A percentile compares a stretch with the other conserved stretches of the same genome.
Conservation (phyloP, 495 filamentous ascomycete species). For the Hypomontagnella submonticulosa region DNA sequence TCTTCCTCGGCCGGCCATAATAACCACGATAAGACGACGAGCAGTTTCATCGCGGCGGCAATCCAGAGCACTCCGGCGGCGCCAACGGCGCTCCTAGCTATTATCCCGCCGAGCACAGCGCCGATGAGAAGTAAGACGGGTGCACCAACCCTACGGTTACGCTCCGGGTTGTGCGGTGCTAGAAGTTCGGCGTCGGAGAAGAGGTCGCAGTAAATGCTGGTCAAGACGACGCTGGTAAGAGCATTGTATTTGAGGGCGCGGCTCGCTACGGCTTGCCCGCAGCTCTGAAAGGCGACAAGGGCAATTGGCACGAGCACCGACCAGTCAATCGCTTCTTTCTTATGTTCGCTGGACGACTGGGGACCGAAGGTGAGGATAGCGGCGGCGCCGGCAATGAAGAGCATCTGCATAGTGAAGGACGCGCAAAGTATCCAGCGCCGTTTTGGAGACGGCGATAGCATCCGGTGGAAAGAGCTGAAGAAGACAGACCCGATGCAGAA, state of each 20-base stretch:
- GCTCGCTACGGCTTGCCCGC: slow-evolving; percentile 75
- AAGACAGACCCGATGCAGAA: slow-evolving; percentile 75
- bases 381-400: slow-evolving; percentile 66
- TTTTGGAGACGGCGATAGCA: slow-evolving; percentile 61
- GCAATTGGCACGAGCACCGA: slow-evolving; percentile 68
- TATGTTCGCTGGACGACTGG: slow-evolving; percentile 42
- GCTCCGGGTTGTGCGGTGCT: slow-evolving; percentile 61
- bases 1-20: slow-evolving; percentile 61
- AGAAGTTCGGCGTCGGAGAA: slow-evolving; percentile 71
- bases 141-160: slow-evolving; percentile 68
- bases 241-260: slow-evolving; percentile 69
- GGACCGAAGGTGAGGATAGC: slow-evolving; percentile 63
- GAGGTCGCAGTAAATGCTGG: slow-evolving; percentile 76
- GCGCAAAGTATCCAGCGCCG: slow-evolving; percentile 70
- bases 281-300: slow-evolving; percentile 75
- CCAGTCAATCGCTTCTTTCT: slow-evolving; percentile 63
- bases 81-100: slow-evolving; percentile 66
- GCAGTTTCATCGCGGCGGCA: slow-evolving; percentile 64
- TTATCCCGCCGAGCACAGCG: slow-evolving; percentile 67
- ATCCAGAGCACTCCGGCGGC: slow-evolving; percentile 73
- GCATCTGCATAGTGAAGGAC: slow-evolving; percentile 67
- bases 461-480: slow-evolving; percentile 71
- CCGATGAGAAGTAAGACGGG: slow-evolving; percentile 69
- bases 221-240: slow-evolving; percentile 76
- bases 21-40: slow-evolving; percentile 65